phyloP scores from a whole-genome alignment of 2,329 filamentous ascomycete species.

The Diplocarpon rosae region DNA sequence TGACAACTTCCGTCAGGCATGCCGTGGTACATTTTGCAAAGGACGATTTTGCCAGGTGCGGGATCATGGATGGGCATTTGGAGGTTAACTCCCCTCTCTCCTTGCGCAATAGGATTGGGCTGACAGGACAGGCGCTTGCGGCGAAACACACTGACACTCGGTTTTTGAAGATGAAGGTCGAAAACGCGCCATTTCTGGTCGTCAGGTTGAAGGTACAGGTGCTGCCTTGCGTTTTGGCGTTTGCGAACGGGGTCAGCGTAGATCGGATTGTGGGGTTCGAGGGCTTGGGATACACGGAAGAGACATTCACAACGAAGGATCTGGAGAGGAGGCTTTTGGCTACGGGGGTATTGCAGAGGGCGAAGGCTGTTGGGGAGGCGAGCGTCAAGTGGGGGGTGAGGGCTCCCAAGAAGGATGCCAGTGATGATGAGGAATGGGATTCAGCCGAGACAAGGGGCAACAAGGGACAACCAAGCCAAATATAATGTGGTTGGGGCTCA shows the following conservation, averaged over 20 bases:
- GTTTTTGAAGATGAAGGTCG: conserved; percentile 46
- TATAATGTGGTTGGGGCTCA: neutral
- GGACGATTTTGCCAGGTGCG: conserved; percentile 31
- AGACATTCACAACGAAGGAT: conserved; percentile 42
- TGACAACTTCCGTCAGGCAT: conserved; percentile 30
- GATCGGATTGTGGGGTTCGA: conserved; percentile 50
- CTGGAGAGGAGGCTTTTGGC: conserved; percentile 40
- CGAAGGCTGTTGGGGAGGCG: conserved; percentile 38
- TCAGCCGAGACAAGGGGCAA: conserved; percentile 11
- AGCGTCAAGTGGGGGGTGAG: conserved; percentile 26
- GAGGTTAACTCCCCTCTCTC: conserved; percentile 16
- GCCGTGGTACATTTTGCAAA: conserved; percentile 33
- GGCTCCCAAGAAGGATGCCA: conserved; percentile 30
- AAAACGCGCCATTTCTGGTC: conserved; percentile 48
- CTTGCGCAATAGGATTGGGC: neutral
- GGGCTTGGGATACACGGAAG: conserved; percentile 39
- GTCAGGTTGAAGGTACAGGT: conserved; percentile 46
- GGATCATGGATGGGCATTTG: conserved; percentile 32
- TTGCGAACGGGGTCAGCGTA: conserved; percentile 41
- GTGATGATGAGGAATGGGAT: conserved; percentile 40
- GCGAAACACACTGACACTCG: conserved; percentile 47
- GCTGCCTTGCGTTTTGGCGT: conserved; percentile 46
- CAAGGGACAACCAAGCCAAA: neutral
- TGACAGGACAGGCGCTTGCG: conserved; percentile 33
- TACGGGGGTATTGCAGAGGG: conserved; percentile 39